Base-by-base conservation (phyloP, 2,329 filamentous ascomycete species). In the Talaromyces sp. region DNA sequence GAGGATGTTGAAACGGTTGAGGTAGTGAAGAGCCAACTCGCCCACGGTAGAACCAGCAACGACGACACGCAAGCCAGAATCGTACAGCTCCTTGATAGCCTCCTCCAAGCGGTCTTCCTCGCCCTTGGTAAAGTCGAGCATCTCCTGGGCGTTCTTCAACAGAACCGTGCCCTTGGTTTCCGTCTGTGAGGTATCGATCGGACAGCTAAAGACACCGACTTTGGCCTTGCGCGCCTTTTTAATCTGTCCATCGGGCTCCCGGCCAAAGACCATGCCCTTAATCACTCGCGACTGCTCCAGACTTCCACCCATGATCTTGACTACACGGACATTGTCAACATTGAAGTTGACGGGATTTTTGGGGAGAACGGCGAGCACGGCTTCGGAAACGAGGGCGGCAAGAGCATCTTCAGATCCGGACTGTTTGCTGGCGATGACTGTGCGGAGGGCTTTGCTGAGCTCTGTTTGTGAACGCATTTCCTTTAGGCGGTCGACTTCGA, bases 131-230 rank as follows among this genome's bases (percentile, higher is more conserved):
- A 98, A 99, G 75, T 98, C 90, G 75, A 98, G 85, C 91, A 99
- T 98, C 81, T 99, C 95, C 82, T 98, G 90, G 63, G 94, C 94
- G 75, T 96, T 99, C 80, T 99, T 92, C 70, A 99, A 80, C 58
- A 99, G 85, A 52, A 99, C 95, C 10, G 95, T 99, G 56, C 96
- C 96, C 85, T 99, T 99, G 72, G 95, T 99, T 82, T 99, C 95
- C 47, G 96, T 99, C 81, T 97, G 93, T 73, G 89, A 92, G 76
- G 85, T 92, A 76, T 99, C 95, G 77, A 99, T 92, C 44, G 95
- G 89, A 80, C 95, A 99, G 68, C 92, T 95, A 83, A 90, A 99
- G 62, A 99, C 94, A 67, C 89, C 95, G 66, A 99, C 95, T 85
- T 97, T 98, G 73, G 95, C 94, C 80, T 91, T 95, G 69, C 80